These are phyloP conservation scores for Rutidosis leptorrhynchoides DNA, from an alignment of 129 eudicot genomes.

Conservation along the genomic window DNA sequence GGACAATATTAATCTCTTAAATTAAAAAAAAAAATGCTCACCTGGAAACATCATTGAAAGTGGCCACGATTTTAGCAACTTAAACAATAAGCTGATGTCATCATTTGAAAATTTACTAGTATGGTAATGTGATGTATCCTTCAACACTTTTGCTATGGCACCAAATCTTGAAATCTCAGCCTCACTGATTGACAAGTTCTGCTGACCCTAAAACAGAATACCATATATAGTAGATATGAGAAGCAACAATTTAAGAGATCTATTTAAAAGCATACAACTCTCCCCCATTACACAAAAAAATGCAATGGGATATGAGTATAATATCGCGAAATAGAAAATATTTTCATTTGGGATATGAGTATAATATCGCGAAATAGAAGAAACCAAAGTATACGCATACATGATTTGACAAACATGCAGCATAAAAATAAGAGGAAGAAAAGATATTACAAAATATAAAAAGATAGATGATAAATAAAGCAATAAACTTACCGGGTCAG, in stretches of 20 bases:
- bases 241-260: background rate
- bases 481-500: constrained; percentile 53
- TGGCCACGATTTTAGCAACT: constrained; percentile 73
- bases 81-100: constrained; percentile 73
- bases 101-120: constrained; percentile 69
- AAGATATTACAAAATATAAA: constrained; percentile 5
- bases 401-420: background rate
- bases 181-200: constrained; percentile 51
- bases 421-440: constrained; percentile 7
- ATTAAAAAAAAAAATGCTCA: constrained; percentile 26
- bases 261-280: background rate
- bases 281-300: constrained; percentile 3
- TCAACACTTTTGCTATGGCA: constrained; percentile 65
- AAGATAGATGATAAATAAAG: constrained; percentile 1
- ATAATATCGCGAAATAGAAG: background rate
- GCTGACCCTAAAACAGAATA: constrained; percentile 48
- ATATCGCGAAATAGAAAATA: background rate
- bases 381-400: background rate
- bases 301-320: background rate
- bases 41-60: constrained; percentile 88
- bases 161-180: constrained; percentile 57
- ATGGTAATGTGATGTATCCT: constrained; percentile 94
- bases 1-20: background rate
- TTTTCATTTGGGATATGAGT: too few relatives aligned
- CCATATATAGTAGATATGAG: constrained; percentile 2